Percentiles rank a stretch among this genome's conserved stretches.
Conservation (phyloP, 108 stramenopile genomes). For the Cyclostephanos tholiformis region DNA sequence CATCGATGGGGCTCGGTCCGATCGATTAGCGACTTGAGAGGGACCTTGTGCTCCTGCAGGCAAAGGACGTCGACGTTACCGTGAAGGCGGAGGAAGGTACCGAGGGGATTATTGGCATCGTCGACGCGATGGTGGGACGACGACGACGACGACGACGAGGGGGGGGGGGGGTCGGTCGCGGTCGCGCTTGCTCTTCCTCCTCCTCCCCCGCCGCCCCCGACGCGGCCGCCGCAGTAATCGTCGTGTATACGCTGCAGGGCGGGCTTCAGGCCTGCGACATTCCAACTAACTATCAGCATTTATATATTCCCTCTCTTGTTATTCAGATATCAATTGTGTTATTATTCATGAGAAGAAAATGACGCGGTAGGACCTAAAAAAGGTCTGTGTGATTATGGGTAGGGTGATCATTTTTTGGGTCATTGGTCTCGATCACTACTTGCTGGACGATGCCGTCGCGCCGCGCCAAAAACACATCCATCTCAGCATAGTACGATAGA, state of each 20-base stretch:
- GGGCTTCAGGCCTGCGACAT: too few relatives aligned
- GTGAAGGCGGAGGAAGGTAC: conserved; percentile 65
- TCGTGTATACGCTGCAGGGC: conserved; percentile 54
- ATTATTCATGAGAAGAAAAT: too few relatives aligned
- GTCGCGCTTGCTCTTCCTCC: background rate
- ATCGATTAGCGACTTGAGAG: conserved; percentile 58
- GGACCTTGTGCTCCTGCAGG: conserved; percentile 92
- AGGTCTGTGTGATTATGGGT: too few relatives aligned
- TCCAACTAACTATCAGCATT: too few relatives aligned
- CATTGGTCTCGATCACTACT: too few relatives aligned
- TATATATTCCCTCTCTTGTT: too few relatives aligned
- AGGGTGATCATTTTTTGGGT: too few relatives aligned
- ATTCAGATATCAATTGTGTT: too few relatives aligned
- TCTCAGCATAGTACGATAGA: too few relatives aligned
- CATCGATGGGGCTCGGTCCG: conserved; percentile 69
- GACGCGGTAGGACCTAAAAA: too few relatives aligned
- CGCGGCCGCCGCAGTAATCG: conserved; percentile 28
- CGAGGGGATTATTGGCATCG: conserved; percentile 30
- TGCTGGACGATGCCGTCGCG: too few relatives aligned
- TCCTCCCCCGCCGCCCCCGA: background rate
- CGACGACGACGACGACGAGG: background rate
- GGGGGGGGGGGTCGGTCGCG: background rate
- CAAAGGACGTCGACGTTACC: conserved; percentile 75
- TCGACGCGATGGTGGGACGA: conserved; percentile 10
- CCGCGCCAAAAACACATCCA: too few relatives aligned